These are phyloP conservation scores for Trichophyton equinum DNA, from an alignment of 2,329 filamentous ascomycete species.

Conservation along the genomic window DNA sequence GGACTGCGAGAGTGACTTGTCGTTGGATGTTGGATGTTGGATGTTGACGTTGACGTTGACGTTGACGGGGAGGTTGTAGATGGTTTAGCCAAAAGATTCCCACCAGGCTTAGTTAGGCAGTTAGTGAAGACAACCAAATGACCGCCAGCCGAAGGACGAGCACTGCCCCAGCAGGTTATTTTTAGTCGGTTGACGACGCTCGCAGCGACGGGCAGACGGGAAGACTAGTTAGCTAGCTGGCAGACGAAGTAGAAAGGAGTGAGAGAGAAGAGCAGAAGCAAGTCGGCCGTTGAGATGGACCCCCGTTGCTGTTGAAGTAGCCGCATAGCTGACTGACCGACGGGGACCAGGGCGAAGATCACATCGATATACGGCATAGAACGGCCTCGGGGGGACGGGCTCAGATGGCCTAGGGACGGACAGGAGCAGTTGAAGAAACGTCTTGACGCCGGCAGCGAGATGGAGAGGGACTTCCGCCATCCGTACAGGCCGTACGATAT, in stretches of 20 bases:
- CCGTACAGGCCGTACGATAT: constrained; percentile 81
- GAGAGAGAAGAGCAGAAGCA: background rate
- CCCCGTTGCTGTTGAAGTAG: background rate
- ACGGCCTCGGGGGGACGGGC: background rate
- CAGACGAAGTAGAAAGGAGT: background rate
- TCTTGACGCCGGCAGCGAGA: background rate
- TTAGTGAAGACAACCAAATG: too few species aligned
- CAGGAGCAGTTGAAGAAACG: constrained; percentile 22
- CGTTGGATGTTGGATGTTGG: background rate
- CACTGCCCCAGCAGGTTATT: background rate
- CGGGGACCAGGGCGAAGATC: background rate
- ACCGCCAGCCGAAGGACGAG: background rate
- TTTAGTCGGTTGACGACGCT: background rate
- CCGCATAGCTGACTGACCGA: background rate
- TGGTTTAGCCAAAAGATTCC: too few species aligned
- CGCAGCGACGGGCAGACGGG: background rate
- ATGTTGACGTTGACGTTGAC: background rate
- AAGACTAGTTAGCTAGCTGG: background rate
- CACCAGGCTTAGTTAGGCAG: too few species aligned
- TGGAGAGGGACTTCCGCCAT: constrained; percentile 58
- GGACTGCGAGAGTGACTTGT: too few species aligned
- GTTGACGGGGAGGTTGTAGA: background rate
- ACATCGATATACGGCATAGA: background rate
- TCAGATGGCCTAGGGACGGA: background rate
- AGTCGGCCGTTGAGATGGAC: background rate